Evolutionary conservation across 371 early-diverging fungal genomes (phyloP).

Genomic region (Haplosporangium sp.): DNA sequence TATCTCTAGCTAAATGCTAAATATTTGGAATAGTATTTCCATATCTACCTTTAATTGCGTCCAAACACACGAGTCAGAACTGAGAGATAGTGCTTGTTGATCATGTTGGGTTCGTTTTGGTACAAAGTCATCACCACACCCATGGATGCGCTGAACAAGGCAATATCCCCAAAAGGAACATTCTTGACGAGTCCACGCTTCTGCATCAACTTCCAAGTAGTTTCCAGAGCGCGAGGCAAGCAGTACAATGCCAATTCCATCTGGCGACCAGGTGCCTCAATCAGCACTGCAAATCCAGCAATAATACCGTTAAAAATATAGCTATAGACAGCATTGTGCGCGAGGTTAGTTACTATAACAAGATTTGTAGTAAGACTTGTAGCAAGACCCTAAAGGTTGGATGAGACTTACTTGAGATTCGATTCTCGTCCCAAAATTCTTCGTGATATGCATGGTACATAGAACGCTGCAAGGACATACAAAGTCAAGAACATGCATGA

Average conservation of each 20-base stretch:
- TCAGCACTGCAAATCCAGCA: conserved; percentile 75
- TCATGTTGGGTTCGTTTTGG: conserved; percentile 80
- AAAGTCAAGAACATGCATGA: conserved; percentile 79
- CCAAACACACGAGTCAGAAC: conserved; percentile 87
- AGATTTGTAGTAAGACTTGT: too few relatives aligned
- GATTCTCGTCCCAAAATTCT: conserved; percentile 66
- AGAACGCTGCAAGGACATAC: conserved; percentile 74
- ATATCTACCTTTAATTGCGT: conserved; percentile 65
- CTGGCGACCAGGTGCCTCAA: conserved; percentile 85
- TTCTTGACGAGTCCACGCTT: conserved; percentile 51
- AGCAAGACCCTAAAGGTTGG: background rate
- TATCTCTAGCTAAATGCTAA: too few relatives aligned
- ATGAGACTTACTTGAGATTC: conserved; percentile 59
- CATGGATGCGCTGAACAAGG: conserved; percentile 79
- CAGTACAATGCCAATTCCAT: conserved; percentile 87
- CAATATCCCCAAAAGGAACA: conserved; percentile 66
- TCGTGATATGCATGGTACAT: conserved; percentile 76
- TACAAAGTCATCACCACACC: conserved; percentile 87
- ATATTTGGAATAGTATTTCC: background rate
- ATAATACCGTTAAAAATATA: conserved; percentile 75
- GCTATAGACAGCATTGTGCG: conserved; percentile 9
- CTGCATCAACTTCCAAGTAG: conserved; percentile 69
- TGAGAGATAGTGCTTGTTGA: conserved; percentile 79
- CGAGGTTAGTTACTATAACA: too few relatives aligned
- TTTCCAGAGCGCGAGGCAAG: conserved; percentile 83